Base-by-base conservation (phyloP, 495 filamentous ascomycete species). In the Tuber brumale region DNA sequence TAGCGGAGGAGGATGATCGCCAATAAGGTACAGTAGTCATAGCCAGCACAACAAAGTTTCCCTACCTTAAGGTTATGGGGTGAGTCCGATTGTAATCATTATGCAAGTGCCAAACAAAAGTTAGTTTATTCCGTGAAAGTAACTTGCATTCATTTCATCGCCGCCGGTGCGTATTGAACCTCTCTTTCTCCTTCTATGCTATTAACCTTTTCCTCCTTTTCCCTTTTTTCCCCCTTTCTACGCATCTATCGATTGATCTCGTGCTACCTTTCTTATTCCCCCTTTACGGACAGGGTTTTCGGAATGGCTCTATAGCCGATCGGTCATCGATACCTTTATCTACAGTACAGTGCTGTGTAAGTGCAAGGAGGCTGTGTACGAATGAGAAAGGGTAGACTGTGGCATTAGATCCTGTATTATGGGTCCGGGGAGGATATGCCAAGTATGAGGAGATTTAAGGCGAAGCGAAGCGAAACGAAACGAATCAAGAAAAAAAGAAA, bases 41-140 rank as follows among this genome's bases (percentile, higher is more conserved):
- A 66, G 57, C 57, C 57, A 66, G 27, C 57, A 7, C 57, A 66
- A 66, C 57, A 66, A 66, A 35, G 27, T 66, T 66, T 51, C 76
- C 73, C 71, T 75, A 70, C 42, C 75, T 57, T 70, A 61, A 57
- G 74, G 70, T 72, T 6, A 41, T 45, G 57, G 80, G 83, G 79
- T 82, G 83, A 70, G 81, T 82, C 81, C 79, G 82, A 84, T 83
- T 83, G 79, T 80, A 80, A 82, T 83, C 81, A 81, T 66, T 66
- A 35, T 35, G 57, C 57, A 66, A 66, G 57, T 66, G 57, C 16
- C 57, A 35, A 66, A 66, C 27, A 66, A 66, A 66, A 66, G 57
- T 66, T 66, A 7, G 57, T 66, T 35, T 12, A 66, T 66, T 66
- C 57, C 16, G 57, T 66, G 57, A 66, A 66, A 66, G 12, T 66